Conservation (phyloP, 352 stramenopile genomes). For the Phytophthora vignae region DNA sequence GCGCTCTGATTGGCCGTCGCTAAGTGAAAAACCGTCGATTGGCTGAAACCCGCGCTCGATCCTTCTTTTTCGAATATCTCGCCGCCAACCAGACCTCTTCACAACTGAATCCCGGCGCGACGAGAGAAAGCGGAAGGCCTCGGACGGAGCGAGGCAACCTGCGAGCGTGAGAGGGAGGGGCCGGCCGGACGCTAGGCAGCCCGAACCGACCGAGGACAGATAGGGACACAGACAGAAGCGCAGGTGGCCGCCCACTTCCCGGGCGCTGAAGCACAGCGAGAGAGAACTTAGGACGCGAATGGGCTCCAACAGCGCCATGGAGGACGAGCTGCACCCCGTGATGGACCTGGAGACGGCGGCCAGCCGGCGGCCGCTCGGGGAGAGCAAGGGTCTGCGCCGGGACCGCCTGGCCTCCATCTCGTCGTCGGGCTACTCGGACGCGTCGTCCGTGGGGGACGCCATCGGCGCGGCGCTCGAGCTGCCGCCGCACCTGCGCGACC, state of each 20-base stretch:
- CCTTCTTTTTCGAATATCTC: constrained; percentile 47
- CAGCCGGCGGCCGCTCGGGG: constrained; percentile 37
- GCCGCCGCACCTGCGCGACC: constrained; percentile 65
- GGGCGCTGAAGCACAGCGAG: no score
- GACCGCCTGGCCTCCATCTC: constrained; percentile 46
- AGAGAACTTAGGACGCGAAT: constrained; percentile 20
- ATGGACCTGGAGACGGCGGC: constrained; percentile 48
- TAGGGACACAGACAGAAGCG: no score
- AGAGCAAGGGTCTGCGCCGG: constrained; percentile 43
- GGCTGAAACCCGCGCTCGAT: constrained; percentile 1
- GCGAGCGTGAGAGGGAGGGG: background rate
- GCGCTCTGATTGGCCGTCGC: constrained; percentile 9
- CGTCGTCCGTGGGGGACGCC: constrained; percentile 41
- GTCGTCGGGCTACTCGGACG: constrained; percentile 53
- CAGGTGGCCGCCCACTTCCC: no score
- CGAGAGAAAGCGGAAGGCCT: constrained; percentile 12
- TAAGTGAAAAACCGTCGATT: constrained; percentile 35
- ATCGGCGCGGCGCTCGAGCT: constrained; percentile 49
- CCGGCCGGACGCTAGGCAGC: background rate
- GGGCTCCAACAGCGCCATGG: constrained; percentile 56
- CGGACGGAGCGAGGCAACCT: constrained; percentile 14
- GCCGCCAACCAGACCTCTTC: constrained; percentile 14
- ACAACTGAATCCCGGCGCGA: constrained; percentile 41
- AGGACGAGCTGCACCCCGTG: constrained; percentile 54
- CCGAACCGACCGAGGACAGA: no score